Base-by-base conservation (phyloP, 306 rosid species). In the Begonia fuchsioides region DNA sequence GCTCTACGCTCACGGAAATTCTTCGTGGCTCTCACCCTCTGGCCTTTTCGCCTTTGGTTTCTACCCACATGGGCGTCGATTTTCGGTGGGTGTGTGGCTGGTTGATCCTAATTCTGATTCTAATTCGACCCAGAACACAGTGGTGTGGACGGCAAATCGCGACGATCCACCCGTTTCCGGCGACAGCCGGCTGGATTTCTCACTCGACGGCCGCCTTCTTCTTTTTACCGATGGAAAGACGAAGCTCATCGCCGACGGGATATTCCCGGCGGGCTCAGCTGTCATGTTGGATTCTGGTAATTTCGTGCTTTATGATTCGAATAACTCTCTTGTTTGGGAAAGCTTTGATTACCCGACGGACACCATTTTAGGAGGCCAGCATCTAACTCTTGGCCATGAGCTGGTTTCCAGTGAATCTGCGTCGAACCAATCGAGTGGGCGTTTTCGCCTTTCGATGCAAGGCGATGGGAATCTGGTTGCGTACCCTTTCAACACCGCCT, bases 1-100 rank as follows among this genome's bases (percentile, higher is more conserved):
- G 18, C 60, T 62, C 44, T 40, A 48, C 17, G 51, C 55, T 2
- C n/a, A 11, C 9, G 1, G 26, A 10, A 11, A n/a, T 14, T 17
- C n/a, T 6, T 48, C 67, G 39, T 62, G 55, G 60, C 48, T 47
- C 26, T 62, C 67, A 11, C 17, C 55, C 15, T 54, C 67, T n/a
- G 60, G 60, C 12, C 11, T n/a, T 1, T 62, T 62, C 17, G 60
- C 44, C 2, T 60, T 60, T 15, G 65, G 65, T 6, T 60, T 60
- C 11, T 19, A 51, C 15, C 0, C 16, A 0, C n/a, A 60, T 15
- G 44, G 65, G 10, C 8, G 8, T 15, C 56, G 57, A 12, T 61
- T 61, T 52, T 19, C 58, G 1, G 12, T 61, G 14, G 66, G 66
- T 32, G 46, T 61, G 1, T 63, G 61, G 61, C 14, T 63, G 19